Percentiles rank a stretch among this genome's conserved stretches.
These are phyloP conservation scores for Alternaria ethzedia DNA, from an alignment of 2,329 filamentous ascomycete species.

Conservation along the genomic window DNA sequence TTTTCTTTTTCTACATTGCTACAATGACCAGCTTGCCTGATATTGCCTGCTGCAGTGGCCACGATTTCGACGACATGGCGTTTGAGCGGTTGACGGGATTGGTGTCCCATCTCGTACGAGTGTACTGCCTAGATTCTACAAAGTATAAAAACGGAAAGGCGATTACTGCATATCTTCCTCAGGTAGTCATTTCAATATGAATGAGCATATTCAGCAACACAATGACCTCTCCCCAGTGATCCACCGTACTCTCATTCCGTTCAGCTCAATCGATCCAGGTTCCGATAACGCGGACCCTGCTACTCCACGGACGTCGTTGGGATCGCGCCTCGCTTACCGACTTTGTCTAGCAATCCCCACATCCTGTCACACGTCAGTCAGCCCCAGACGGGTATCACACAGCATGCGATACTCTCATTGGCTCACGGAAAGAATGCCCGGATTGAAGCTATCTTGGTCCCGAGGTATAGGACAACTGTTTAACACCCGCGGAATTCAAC, in stretches of 20 bases:
- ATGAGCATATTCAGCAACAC: neutral
- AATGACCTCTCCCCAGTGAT: neutral
- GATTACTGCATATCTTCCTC: neutral
- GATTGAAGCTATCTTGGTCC: neutral
- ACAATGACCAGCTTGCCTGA: neutral
- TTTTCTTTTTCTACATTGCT: neutral
- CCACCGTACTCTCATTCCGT: neutral
- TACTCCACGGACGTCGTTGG: neutral
- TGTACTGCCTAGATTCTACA: neutral
- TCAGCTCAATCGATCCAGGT: neutral
- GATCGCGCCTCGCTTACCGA: neutral
- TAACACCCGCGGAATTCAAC: neutral
- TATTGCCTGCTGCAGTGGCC: neutral
- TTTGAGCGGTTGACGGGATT: neutral
- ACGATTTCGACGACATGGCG: conserved; percentile 7
- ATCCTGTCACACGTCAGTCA: neutral
- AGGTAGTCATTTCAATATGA: neutral
- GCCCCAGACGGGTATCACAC: neutral
- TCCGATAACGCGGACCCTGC: neutral
- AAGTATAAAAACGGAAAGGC: neutral
- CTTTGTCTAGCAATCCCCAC: neutral
- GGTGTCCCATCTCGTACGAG: neutral
- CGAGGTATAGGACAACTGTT: neutral
- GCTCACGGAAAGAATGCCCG: neutral
- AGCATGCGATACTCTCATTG: neutral